Conservation (phyloP, 345 rosid species). For the Gossypium australe region DNA sequence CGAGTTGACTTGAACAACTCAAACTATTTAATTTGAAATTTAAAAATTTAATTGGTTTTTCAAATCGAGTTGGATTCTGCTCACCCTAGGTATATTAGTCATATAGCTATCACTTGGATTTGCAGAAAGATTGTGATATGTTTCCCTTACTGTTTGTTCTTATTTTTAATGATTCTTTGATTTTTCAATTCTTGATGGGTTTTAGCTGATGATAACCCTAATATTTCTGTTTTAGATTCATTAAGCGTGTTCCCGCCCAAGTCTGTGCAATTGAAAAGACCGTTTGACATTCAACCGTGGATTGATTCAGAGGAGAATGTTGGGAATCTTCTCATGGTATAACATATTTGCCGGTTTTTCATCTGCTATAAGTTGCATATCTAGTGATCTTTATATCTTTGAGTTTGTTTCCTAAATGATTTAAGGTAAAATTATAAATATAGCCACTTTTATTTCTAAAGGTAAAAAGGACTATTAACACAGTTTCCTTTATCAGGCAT, state of each 20-base stretch:
- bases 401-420: background rate
- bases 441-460: background rate
- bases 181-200: background rate
- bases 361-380: background rate
- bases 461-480: background rate
- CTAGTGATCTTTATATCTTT: background rate
- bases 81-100: background rate
- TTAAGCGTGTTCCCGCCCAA: slow-evolving; percentile 68
- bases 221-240: slow-evolving; percentile 45
- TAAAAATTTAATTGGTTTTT: too few relatives aligned
- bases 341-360: slow-evolving; percentile 13
- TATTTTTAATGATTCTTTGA: background rate
- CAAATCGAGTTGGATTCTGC: too few relatives aligned
- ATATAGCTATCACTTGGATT: background rate
- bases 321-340: slow-evolving; percentile 97
- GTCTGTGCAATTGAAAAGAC: slow-evolving; percentile 59
- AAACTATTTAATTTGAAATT: too few relatives aligned
- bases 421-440: slow-evolving; percentile 6
- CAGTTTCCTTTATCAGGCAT: slow-evolving; percentile 56
- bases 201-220: slow-evolving; percentile 7
- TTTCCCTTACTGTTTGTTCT: background rate
- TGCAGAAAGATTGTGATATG: background rate
- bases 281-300: slow-evolving; percentile 89
- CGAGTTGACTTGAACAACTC: too few relatives aligned
- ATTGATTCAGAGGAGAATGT: slow-evolving; percentile 66